Evolutionary conservation across 345 rosid species (phyloP).

Genomic region (Linum usitatissimum): DNA sequence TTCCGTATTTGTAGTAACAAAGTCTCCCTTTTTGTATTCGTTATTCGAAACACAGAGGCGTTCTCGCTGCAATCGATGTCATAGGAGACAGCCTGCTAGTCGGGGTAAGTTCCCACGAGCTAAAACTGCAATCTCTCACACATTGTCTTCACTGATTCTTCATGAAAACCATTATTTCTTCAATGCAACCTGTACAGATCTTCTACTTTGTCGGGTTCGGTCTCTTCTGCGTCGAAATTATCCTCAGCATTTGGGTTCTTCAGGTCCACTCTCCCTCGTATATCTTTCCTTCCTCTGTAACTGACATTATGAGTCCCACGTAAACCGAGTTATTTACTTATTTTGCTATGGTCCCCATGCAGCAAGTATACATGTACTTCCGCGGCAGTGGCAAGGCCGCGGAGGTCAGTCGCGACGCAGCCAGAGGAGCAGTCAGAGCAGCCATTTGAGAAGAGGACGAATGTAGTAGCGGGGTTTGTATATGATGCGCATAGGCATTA

Average conservation of each 20-base stretch:
- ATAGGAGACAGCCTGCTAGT: constrained; percentile 9
- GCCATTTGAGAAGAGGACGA: constrained; percentile 9
- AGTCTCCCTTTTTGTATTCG: constrained; percentile 5
- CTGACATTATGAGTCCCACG: no score
- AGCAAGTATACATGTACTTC: constrained; percentile 32
- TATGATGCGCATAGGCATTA: no score
- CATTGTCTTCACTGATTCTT: background rate
- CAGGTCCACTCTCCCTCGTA: constrained; percentile 14
- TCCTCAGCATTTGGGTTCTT: constrained; percentile 25
- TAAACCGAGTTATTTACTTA: background rate
- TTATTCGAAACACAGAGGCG: constrained; percentile 20
- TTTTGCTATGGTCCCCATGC: background rate
- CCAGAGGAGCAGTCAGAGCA: constrained; percentile 28
- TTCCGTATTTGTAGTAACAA: no score
- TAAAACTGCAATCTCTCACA: background rate
- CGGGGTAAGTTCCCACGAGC: constrained; percentile 19
- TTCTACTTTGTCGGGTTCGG: constrained; percentile 28
- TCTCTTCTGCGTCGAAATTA: constrained; percentile 19
- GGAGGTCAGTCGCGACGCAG: constrained; percentile 24
- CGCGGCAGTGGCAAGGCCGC: constrained; percentile 27
- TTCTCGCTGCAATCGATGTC: constrained; percentile 23
- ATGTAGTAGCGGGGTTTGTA: no score
- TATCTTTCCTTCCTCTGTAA: background rate
- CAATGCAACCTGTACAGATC: constrained; percentile 12
- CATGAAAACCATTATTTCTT: background rate